A percentile compares a stretch with the other conserved stretches of the same genome.
phyloP scores from a whole-genome alignment of 768 basidiomycete species.

The Rhodosporidiobolus odoratus region DNA sequence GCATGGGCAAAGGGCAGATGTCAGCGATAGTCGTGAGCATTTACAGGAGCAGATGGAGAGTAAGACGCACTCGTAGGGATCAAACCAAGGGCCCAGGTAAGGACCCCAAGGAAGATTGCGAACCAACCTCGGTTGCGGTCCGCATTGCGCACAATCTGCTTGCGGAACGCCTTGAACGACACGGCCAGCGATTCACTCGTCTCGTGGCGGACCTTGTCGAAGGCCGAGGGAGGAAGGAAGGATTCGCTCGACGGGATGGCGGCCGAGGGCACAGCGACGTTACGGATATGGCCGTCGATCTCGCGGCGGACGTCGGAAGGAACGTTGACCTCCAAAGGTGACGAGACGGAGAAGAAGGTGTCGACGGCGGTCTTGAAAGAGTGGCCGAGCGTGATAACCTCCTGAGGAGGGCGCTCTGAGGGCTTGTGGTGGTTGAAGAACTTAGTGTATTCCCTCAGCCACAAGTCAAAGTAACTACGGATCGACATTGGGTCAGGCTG shows the following conservation, averaged over 20 bases:
- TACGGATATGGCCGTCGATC: constrained; percentile 16
- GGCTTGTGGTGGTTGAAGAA: constrained; percentile 4
- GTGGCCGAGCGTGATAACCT: constrained; percentile 15
- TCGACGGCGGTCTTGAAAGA: constrained; percentile 28
- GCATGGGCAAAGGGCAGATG: background rate
- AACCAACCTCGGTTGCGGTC: constrained; percentile 34
- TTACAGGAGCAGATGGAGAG: background rate
- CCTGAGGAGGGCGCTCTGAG: constrained; percentile 7
- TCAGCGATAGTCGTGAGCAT: background rate
- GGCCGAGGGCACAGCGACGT: background rate
- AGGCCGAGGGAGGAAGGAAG: constrained; percentile 28
- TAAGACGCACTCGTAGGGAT: constrained; percentile 23
- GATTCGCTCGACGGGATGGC: constrained; percentile 3
- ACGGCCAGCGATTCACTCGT: constrained; percentile 25
- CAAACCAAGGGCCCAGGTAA: constrained; percentile 25
- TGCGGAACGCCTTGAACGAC: constrained; percentile 31
- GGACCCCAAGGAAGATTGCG: constrained; percentile 29
- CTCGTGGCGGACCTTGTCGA: constrained; percentile 21
- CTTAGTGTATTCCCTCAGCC: constrained; percentile 22
- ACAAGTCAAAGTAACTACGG: constrained; percentile 22
- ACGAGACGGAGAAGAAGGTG: constrained; percentile 22
- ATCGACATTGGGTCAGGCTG: background rate
- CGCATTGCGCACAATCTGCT: constrained; percentile 29
- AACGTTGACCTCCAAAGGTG: constrained; percentile 34
- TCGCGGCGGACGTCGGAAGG: constrained; percentile 33